A percentile compares a stretch with the other conserved stretches of the same genome.
These are phyloP conservation scores for Solioccasus polychromus DNA, from an alignment of 768 basidiomycete genomes.

Conservation along the genomic window DNA sequence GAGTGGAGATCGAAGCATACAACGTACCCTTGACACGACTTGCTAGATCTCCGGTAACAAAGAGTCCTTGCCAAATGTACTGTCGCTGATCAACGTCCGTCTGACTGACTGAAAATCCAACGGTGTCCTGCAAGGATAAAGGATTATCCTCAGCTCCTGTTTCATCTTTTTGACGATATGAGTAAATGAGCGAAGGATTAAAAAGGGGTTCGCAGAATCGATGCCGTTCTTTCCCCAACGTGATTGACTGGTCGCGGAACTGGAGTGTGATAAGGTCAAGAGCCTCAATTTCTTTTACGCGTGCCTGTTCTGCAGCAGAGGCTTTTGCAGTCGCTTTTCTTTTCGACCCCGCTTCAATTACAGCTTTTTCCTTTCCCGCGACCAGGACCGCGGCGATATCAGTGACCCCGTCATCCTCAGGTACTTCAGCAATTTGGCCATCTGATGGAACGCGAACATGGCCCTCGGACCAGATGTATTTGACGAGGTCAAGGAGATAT, in stretches of 20 bases:
- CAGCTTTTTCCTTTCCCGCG: conserved; percentile 86
- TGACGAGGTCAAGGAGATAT: conserved; percentile 61
- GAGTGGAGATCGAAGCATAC: background rate
- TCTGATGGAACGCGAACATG: conserved; percentile 72
- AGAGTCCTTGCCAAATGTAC: conserved; percentile 73
- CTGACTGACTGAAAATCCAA: conserved; percentile 58
- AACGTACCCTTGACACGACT: conserved; percentile 65
- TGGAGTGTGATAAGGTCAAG: conserved; percentile 76
- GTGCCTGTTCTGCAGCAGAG: conserved; percentile 75
- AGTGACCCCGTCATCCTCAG: conserved; percentile 82
- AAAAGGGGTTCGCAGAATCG: conserved; percentile 90
- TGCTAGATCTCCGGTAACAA: conserved; percentile 79
- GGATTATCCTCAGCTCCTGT: conserved; percentile 17
- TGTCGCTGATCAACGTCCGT: conserved; percentile 65
- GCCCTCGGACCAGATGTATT: conserved; percentile 60
- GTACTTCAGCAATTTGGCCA: conserved; percentile 58
- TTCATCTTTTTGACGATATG: conserved; percentile 29
- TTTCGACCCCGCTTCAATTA: conserved; percentile 83
- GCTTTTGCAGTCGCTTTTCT: conserved; percentile 70
- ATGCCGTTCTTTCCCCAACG: conserved; percentile 85
- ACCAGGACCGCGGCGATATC: conserved; percentile 90
- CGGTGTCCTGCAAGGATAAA: conserved; percentile 62
- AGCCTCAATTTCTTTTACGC: conserved; percentile 79
- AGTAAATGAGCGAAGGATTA: conserved; percentile 58
- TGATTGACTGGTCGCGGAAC: conserved; percentile 68